A percentile compares a stretch with the other conserved stretches of the same genome.
phyloP scores from a whole-genome alignment of 805 yeast species.

The Grigorovia yakushimaensis region DNA sequence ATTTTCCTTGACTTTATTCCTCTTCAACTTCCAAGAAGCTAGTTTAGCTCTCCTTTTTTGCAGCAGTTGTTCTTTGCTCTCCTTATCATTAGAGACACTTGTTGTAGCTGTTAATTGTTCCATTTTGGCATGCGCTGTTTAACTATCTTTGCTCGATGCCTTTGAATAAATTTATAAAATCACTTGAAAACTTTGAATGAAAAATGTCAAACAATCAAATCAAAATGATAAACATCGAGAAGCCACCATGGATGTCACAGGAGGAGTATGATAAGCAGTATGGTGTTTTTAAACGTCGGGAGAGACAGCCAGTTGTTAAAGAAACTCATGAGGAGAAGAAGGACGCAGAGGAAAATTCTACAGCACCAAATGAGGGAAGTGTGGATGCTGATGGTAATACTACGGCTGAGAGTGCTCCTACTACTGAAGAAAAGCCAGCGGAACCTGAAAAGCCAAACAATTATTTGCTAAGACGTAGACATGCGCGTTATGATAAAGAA shows the following conservation, averaged over 20 bases:
- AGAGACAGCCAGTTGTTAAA: background rate
- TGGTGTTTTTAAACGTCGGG: constrained; percentile 10
- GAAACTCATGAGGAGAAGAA: background rate
- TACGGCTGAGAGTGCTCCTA: background rate
- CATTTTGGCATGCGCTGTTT: background rate
- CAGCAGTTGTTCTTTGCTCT: constrained; percentile 23
- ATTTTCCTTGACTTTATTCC: constrained; percentile 21
- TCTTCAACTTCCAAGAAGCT: constrained; percentile 53
- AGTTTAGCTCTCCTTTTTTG: constrained; percentile 42
- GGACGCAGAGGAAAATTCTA: background rate
- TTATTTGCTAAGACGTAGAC: constrained; percentile 21
- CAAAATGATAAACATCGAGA: constrained; percentile 18
- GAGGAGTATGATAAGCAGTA: constrained; percentile 29
- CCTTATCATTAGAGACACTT: background rate
- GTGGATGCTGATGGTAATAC: background rate
- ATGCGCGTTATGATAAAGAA: constrained; percentile 24
- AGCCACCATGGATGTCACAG: constrained; percentile 32
- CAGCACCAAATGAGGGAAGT: background rate
- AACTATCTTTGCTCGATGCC: background rate
- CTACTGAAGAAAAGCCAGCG: background rate
- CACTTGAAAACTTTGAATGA: background rate
- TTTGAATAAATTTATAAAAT: background rate
- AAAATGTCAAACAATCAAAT: background rate
- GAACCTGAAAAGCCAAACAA: constrained; percentile 6
- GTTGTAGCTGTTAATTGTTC: background rate